These are phyloP conservation scores for Tricholoma hemisulphureum DNA, from an alignment of 768 basidiomycete species.

Conservation along the genomic window DNA sequence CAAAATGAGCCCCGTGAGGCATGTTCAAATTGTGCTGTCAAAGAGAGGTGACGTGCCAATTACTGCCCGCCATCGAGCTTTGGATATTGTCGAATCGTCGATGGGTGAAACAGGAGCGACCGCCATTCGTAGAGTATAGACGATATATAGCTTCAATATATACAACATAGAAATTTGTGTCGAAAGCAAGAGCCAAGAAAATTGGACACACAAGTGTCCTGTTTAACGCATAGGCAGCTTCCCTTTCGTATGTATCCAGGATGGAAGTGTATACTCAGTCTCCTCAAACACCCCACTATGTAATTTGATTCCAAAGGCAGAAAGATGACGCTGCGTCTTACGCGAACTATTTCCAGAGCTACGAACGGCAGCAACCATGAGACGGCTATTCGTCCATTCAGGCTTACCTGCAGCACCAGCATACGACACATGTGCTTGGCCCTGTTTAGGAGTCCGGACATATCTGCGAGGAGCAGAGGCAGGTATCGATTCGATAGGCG, in stretches of 20 bases:
- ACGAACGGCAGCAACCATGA: conserved; percentile 52
- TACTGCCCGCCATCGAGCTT: conserved; percentile 36
- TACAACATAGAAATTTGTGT: conserved; percentile 1
- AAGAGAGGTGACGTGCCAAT: conserved; percentile 42
- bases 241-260: conserved; percentile 39
- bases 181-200: conserved; percentile 1
- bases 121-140: conserved; percentile 5
- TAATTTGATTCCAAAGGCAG: conserved; percentile 62
- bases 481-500: conserved; percentile 26
- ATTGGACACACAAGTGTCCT: neutral
- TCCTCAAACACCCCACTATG: conserved; percentile 42
- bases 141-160: conserved; percentile 8
- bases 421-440: conserved; percentile 15
- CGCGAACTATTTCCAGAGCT: conserved; percentile 43
- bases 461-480: conserved; percentile 8
- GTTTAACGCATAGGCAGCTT: conserved; percentile 4
- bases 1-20: conserved; percentile 40
- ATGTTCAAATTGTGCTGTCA: conserved; percentile 43
- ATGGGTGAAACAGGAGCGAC: conserved; percentile 3
- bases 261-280: conserved; percentile 57
- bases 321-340: conserved; percentile 51
- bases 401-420: conserved; percentile 12
- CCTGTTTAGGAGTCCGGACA: conserved; percentile 15
- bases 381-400: conserved; percentile 20
- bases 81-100: conserved; percentile 35